Percentiles rank a stretch among this genome's conserved stretches.
phyloP scores from a whole-genome alignment of 495 filamentous ascomycete species.

The Niebla homalea region DNA sequence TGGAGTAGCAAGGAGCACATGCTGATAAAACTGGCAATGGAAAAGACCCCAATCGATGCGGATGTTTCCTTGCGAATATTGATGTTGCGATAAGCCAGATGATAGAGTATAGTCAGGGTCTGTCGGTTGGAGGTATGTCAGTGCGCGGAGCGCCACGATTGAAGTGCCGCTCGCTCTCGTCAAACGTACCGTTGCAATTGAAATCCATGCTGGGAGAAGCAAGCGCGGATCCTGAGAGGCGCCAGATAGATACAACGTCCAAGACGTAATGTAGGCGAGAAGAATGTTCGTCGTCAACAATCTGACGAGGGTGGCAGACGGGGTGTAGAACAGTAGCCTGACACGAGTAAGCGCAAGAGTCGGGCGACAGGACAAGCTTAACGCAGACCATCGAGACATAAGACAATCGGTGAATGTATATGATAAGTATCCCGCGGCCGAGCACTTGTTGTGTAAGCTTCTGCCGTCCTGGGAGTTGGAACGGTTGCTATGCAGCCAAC shows the following conservation, averaged over 20 bases:
- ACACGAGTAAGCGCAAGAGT: neutral
- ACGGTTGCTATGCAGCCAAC: constrained; percentile 15
- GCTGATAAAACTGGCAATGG: constrained; percentile 60
- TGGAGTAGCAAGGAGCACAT: constrained; percentile 58
- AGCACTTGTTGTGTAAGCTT: constrained; percentile 40
- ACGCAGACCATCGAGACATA: constrained; percentile 69
- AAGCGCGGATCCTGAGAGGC: constrained; percentile 63
- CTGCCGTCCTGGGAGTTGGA: neutral
- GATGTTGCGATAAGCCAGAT: constrained; percentile 67
- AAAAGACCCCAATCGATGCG: constrained; percentile 64
- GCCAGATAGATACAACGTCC: constrained; percentile 62
- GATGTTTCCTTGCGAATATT: constrained; percentile 71
- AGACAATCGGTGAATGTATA: constrained; percentile 87
- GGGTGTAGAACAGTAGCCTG: constrained; percentile 80
- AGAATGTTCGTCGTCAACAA: constrained; percentile 65
- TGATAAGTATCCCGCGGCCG: constrained; percentile 69
- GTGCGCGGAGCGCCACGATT: neutral
- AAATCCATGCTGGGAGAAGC: constrained; percentile 76
- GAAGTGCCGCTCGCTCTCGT: neutral
- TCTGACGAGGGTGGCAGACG: constrained; percentile 69
- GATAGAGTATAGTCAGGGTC: constrained; percentile 68
- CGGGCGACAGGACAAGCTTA: neutral
- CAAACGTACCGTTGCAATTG: constrained; percentile 58
- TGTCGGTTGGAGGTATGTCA: constrained; percentile 19
- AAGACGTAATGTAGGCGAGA: constrained; percentile 71